phyloP scores from a whole-genome alignment of 257 asterid genomes.

The Plantago major region DNA sequence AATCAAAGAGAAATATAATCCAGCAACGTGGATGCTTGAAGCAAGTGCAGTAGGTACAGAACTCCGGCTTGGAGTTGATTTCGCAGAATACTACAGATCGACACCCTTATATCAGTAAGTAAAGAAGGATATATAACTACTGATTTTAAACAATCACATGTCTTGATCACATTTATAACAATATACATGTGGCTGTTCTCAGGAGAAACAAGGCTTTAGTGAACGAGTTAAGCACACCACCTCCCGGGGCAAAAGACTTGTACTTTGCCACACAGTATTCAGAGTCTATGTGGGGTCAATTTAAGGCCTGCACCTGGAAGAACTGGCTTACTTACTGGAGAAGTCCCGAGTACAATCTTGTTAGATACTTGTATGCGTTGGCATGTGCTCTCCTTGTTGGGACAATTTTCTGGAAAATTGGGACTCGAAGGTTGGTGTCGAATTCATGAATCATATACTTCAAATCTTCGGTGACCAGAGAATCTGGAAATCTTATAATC shows the following conservation, averaged over 20 bases:
- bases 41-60: slow-evolving; percentile 64
- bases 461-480: neutral
- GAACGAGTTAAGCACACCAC: slow-evolving; percentile 49
- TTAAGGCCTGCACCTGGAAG: slow-evolving; percentile 65
- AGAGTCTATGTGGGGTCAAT: slow-evolving; percentile 57
- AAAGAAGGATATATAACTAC: slow-evolving; percentile 11
- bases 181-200: neutral
- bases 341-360: slow-evolving; percentile 87
- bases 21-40: slow-evolving; percentile 96
- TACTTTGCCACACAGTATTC: slow-evolving; percentile 59
- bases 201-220: slow-evolving; percentile 68
- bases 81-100: slow-evolving; percentile 62
- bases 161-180: neutral
- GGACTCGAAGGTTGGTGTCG: slow-evolving; percentile 41
- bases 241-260: slow-evolving; percentile 57
- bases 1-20: slow-evolving; percentile 72
- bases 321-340: slow-evolving; percentile 89
- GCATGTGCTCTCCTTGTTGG: slow-evolving; percentile 69
- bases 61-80: slow-evolving; percentile 56
- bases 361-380: slow-evolving; percentile 59
- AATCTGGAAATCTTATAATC: neutral
- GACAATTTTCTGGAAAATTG: slow-evolving; percentile 66
- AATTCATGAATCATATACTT: neutral
- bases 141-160: neutral
- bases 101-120: slow-evolving; percentile 48